These are phyloP conservation scores for Gynostemma pentaphyllum DNA, from an alignment of 306 rosid species.

Conservation along the genomic window DNA sequence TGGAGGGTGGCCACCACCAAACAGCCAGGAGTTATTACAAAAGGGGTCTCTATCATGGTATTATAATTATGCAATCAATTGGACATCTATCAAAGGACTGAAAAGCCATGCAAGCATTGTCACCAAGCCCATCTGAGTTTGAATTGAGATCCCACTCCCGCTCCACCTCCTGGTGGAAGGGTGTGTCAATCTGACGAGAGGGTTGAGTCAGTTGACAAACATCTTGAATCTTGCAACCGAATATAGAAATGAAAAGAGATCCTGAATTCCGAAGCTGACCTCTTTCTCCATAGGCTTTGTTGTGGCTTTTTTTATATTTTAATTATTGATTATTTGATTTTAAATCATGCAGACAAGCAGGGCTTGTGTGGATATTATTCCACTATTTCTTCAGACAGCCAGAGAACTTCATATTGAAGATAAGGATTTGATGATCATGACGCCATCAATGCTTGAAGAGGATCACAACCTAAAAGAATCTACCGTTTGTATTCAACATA, in stretches of 20 bases:
- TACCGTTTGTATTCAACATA: slow-evolving; percentile 51
- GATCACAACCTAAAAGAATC: slow-evolving; percentile 23
- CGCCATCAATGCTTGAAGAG: slow-evolving; percentile 27
- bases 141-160: no score
- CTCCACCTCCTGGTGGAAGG: no score
- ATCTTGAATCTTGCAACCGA: no score
- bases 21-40: background rate
- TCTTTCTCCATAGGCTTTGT: no score
- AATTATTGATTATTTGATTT: background rate
- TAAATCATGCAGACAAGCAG: slow-evolving; percentile 33
- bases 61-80: no score
- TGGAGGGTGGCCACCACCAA: background rate
- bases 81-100: background rate
- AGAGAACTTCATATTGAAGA: slow-evolving; percentile 37
- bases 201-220: no score
- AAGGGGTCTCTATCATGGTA: background rate
- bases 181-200: no score
- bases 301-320: background rate
- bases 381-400: slow-evolving; percentile 42
- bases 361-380: slow-evolving; percentile 63
- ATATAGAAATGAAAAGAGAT: no score
- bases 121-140: no score
- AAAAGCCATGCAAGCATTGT: no score
- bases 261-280: no score
- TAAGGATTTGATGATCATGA: slow-evolving; percentile 34